These are phyloP conservation scores for Fusarium sp. DNA, from an alignment of 2,329 filamentous ascomycete genomes.

Conservation along the genomic window DNA sequence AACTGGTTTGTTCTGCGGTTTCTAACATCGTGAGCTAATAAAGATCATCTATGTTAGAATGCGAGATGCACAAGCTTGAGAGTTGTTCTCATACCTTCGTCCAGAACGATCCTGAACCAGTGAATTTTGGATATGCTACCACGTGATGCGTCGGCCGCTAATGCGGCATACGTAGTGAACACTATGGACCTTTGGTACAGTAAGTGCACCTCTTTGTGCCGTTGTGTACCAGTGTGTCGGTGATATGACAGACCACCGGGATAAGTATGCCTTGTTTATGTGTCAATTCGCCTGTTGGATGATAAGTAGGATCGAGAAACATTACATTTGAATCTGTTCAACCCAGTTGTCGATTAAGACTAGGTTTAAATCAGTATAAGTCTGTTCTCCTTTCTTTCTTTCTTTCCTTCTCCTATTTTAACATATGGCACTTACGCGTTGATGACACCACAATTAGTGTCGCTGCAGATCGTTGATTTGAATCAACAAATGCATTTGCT, in stretches of 20 bases:
- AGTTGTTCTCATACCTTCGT: not conserved
- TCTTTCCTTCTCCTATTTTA: not conserved
- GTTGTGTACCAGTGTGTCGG: not conserved
- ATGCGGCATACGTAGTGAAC: not conserved
- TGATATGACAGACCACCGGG: fast-evolving
- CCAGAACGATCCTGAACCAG: not conserved
- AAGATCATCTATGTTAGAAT: fast-evolving
- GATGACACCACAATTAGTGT: fast-evolving
- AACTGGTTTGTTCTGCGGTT: not conserved
- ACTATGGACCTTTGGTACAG: not conserved
- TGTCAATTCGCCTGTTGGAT: fast-evolving
- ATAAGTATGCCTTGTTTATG: not conserved
- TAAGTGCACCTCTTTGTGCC: not conserved
- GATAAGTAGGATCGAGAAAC: fast-evolving
- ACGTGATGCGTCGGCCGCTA: not conserved
- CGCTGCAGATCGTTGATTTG: not conserved
- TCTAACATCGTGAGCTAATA: not conserved
- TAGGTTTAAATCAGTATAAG: fast-evolving
- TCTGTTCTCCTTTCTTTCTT: no score
- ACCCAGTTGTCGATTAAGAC: not conserved
- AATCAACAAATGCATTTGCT: not conserved
- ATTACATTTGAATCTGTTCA: fast-evolving
- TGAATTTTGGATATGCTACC: not conserved
- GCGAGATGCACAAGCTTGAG: fast-evolving
- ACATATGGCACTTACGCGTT: not conserved